Conservation (phyloP, 192 early-diverging fungal genomes). For the Coemansia sp. region DNA sequence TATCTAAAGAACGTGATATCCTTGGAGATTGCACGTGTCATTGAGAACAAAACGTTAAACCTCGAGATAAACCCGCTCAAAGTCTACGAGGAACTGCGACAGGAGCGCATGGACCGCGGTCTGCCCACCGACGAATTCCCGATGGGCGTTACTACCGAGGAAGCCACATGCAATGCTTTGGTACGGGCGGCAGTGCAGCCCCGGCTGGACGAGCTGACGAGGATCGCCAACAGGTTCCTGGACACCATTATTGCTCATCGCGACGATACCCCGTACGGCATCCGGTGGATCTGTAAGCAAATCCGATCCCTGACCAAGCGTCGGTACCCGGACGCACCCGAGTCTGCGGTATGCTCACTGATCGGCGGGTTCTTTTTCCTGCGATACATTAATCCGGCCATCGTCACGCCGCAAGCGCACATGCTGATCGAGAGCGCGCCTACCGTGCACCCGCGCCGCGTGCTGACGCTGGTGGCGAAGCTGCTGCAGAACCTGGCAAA, state of each 20-base stretch:
- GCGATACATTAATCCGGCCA: slow-evolving; percentile 96
- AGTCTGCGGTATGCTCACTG: slow-evolving; percentile 85
- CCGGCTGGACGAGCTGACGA: slow-evolving; percentile 75
- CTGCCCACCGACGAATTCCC: slow-evolving; percentile 56
- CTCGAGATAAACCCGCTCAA: slow-evolving; percentile 95
- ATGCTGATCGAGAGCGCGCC: slow-evolving; percentile 86
- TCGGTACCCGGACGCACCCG: slow-evolving; percentile 87
- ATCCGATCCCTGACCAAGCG: slow-evolving; percentile 89
- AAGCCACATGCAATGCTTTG: slow-evolving; percentile 73
- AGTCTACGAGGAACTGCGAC: slow-evolving; percentile 56
- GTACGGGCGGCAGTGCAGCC: slow-evolving; percentile 85
- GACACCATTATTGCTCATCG: slow-evolving; percentile 79
- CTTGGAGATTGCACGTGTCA: slow-evolving; percentile 73
- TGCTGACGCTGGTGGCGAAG: slow-evolving; percentile 90
- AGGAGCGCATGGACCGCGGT: slow-evolving; percentile 29
- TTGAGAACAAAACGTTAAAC: slow-evolving; percentile 78
- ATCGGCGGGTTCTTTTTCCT: slow-evolving; percentile 98
- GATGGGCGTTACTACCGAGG: slow-evolving; percentile 75
- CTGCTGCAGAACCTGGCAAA: slow-evolving; percentile 94
- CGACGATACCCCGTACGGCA: slow-evolving; percentile 89
- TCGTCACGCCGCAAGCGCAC: slow-evolving; percentile 94
- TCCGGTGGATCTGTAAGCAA: slow-evolving; percentile 98
- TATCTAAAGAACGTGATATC: slow-evolving; percentile 87
- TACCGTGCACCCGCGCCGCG: slow-evolving; percentile 74
- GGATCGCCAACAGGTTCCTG: slow-evolving; percentile 82